Conservation (phyloP, 2,329 filamentous ascomycete species). For the Didymella keratinophila region DNA sequence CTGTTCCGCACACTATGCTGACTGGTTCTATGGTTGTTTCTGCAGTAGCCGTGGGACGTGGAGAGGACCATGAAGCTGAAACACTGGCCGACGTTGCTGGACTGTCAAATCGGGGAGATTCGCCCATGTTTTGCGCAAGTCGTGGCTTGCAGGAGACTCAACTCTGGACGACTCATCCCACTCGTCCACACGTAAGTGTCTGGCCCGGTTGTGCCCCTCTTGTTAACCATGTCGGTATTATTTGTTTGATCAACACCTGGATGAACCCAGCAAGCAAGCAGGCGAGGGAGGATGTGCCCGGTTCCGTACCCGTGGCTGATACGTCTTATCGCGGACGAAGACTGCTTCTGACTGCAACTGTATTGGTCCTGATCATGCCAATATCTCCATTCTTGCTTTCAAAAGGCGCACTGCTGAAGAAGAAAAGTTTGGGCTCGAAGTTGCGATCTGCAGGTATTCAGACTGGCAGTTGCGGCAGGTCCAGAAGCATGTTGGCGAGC, state of each 20-base stretch:
- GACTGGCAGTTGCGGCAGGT: constrained; percentile 7
- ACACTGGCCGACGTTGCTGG: constrained; percentile 27
- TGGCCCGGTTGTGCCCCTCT: not conserved
- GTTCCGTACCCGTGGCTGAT: constrained; percentile 7
- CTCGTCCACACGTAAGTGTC: constrained; percentile 1
- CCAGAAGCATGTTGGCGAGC: constrained; percentile 10
- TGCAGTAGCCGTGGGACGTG: constrained; percentile 21
- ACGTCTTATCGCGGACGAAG: constrained; percentile 11
- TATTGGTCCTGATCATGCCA: not conserved
- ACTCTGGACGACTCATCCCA: constrained; percentile 3
- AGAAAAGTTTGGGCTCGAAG: constrained; percentile 1
- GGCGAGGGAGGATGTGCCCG: constrained; percentile 12
- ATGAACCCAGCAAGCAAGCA: constrained; percentile 20
- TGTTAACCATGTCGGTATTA: not conserved
- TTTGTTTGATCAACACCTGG: constrained; percentile 32
- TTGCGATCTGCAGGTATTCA: not conserved
- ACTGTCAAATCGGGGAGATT: constrained; percentile 24
- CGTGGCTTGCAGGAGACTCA: constrained; percentile 8
- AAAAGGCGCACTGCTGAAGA: not conserved
- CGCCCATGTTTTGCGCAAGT: constrained; percentile 13
- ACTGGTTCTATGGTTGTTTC: constrained; percentile 18
- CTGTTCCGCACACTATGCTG: not conserved
- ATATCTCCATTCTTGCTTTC: not conserved
- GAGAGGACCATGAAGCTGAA: constrained; percentile 28
- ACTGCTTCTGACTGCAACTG: not conserved